phyloP scores from a whole-genome alignment of 495 filamentous ascomycete genomes.

The Penicillium parvum region DNA sequence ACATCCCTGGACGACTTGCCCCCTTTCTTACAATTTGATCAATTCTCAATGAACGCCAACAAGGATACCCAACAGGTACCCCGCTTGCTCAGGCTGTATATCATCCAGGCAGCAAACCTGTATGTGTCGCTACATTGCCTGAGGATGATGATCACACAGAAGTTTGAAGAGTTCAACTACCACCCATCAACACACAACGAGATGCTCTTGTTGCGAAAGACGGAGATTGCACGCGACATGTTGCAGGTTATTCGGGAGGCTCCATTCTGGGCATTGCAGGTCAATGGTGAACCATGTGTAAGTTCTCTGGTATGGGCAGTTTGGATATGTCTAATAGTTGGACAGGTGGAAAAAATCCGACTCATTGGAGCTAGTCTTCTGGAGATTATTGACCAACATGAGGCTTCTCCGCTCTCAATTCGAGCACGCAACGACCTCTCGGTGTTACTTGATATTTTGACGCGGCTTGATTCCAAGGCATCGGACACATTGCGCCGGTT shows the following conservation, averaged over 20 bases:
- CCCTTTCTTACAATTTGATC: constrained; percentile 9
- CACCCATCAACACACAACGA: constrained; percentile 8
- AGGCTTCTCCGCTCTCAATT: constrained; percentile 13
- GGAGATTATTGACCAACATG: constrained; percentile 25
- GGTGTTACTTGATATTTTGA: constrained; percentile 21
- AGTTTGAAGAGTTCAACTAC: constrained; percentile 21
- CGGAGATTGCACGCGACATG: constrained; percentile 20
- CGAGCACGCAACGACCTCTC: constrained; percentile 19
- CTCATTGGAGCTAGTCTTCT: constrained; percentile 26
- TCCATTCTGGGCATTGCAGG: constrained; percentile 19
- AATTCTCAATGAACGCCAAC: constrained; percentile 2
- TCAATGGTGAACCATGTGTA: constrained; percentile 23
- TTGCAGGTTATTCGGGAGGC: constrained; percentile 17
- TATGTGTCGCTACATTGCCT: constrained; percentile 26
- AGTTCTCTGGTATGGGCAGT: not conserved
- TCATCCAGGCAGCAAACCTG: constrained; percentile 24
- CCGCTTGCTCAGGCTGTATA: constrained; percentile 6
- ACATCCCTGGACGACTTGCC: constrained; percentile 20
- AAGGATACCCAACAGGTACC: constrained; percentile 1
- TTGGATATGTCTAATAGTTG: constrained; percentile 6
- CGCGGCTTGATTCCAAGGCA: constrained; percentile 20
- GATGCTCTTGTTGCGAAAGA: constrained; percentile 18
- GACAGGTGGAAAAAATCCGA: constrained; percentile 28
- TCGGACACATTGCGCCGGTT: constrained; percentile 20
- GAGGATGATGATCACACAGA: constrained; percentile 25